Percentiles rank a stretch among this genome's conserved stretches.
These are phyloP conservation scores for Melanomma pulvis-pyrius DNA, from an alignment of 495 filamentous ascomycete species.

Conservation along the genomic window DNA sequence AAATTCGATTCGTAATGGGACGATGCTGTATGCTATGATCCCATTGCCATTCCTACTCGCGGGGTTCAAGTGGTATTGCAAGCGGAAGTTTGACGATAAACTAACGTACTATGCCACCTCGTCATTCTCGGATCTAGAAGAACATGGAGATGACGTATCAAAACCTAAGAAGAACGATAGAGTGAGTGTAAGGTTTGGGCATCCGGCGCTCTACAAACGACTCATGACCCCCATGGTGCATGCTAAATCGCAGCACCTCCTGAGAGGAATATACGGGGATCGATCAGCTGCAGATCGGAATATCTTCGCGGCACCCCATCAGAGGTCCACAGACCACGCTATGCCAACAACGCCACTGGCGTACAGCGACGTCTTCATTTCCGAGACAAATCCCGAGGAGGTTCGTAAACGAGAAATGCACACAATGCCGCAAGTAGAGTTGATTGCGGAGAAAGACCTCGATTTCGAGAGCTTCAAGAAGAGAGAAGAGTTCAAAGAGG, in stretches of 20 bases:
- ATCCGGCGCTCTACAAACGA: slow-evolving; percentile 86
- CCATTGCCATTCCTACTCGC: too few relatives aligned
- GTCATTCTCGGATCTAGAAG: too few relatives aligned
- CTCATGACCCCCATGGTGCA: slow-evolving; percentile 96
- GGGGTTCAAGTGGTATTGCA: too few relatives aligned
- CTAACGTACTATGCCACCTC: too few relatives aligned
- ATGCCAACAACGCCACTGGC: neutral
- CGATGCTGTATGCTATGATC: too few relatives aligned
- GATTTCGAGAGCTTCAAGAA: slow-evolving; percentile 35
- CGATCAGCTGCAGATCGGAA: neutral
- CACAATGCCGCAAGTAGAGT: slow-evolving; percentile 16
- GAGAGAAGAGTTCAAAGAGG: slow-evolving; percentile 22
- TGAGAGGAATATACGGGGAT: slow-evolving; percentile 44
- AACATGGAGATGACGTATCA: too few relatives aligned
- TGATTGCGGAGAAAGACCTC: slow-evolving; percentile 26
- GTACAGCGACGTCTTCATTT: slow-evolving; percentile 26
- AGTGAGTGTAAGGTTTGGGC: slow-evolving; percentile 85
- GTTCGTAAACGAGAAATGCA: slow-evolving; percentile 1
- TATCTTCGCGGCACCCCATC: slow-evolving; percentile 7
- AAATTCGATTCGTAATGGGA: too few relatives aligned
- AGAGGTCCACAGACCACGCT: slow-evolving; percentile 6
- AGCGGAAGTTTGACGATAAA: too few relatives aligned
- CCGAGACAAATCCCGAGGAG: slow-evolving; percentile 11
- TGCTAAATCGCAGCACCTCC: slow-evolving; percentile 77
- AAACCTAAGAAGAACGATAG: too few relatives aligned